Evolutionary conservation across 1,139 yeast genomes (phyloP), one percentile per base, ranked within the genome.

Genomic region (Scheffersomyces stambukii): DNA sequence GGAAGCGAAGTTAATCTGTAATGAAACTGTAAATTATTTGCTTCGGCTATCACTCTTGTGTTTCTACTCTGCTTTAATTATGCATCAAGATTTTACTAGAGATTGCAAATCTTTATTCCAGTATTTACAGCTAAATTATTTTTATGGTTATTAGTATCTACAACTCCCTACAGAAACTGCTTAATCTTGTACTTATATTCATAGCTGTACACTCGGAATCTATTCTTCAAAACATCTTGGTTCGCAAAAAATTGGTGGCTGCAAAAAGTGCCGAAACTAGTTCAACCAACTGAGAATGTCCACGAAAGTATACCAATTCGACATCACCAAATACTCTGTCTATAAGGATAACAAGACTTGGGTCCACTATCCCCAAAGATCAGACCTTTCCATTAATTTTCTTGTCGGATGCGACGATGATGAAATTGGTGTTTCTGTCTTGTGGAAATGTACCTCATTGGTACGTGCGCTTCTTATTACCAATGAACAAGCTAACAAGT

Each of bases 311-410:
- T 19, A 24, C 11, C 24, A 28, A 19, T 39, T 35, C 21, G 30
- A 24, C 13, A 32, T 41, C 16, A 39, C 29, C 22, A 38, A 40
- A 24, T 41, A 32, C 19, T 41, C 45, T 4, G 25, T 31, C 3
- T 33, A 17, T 16, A 28, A 25, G 15, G 27, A 23, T 13, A 23
- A 22, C 9, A 24, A 27, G 4, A 21, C 23, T 2, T 55, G 61
- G 61, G 33, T 33, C 24, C 60, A 54, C 28, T 50, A 40, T 23
- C 61, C 61, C 2, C 59, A 54, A 21, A 31, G 60, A 17, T 35
- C 56, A 7, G 54, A 50, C 20, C 23, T 55, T 11, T 40, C 46
- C 5, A 37, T 52, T 8, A 43, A 41, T 23, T 44, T 54, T 23
- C 32, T 43, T 14, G 23, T 21, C 13, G 21, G 19, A 3, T 17